Percentiles rank a stretch among this genome's conserved stretches.
Conservation (phyloP, 441 rosid species). For the Croton setiger region DNA sequence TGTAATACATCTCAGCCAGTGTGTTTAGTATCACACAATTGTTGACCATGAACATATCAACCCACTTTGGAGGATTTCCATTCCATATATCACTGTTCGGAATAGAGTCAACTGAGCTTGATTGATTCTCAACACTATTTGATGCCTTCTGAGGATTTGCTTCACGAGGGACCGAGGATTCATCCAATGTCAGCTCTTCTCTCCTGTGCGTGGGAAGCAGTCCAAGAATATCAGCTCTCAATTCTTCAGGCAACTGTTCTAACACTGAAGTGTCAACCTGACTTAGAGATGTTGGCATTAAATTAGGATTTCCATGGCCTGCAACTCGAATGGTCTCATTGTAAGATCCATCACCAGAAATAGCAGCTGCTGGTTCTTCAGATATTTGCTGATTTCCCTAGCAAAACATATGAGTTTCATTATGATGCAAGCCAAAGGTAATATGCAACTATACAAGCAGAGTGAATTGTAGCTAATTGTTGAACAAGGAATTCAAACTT, state of each 20-base stretch:
- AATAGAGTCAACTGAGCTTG: constrained; percentile 22
- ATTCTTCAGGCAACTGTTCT: constrained; percentile 77
- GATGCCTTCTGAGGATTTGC: constrained; percentile 34
- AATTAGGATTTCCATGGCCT: constrained; percentile 36
- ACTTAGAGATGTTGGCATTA: constrained; percentile 76
- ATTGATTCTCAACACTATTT: constrained; percentile 33
- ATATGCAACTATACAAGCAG: background rate
- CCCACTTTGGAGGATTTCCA: constrained; percentile 87
- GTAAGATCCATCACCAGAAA: constrained; percentile 31
- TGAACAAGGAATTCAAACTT: background rate
- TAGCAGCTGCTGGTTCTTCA: constrained; percentile 27
- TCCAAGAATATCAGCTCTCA: constrained; percentile 63
- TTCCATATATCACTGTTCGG: constrained; percentile 44
- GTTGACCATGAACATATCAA: constrained; percentile 56
- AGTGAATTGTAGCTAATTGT: background rate
- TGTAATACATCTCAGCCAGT: constrained; percentile 56
- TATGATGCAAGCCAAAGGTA: constrained; percentile 7
- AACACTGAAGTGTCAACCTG: constrained; percentile 76
- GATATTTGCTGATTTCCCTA: constrained; percentile 29
- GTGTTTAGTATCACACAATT: constrained; percentile 40
- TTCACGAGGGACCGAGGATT: constrained; percentile 25
- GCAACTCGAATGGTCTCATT: constrained; percentile 23
- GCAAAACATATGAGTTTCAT: constrained; percentile 15
- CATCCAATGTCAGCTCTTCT: constrained; percentile 36
- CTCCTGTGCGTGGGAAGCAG: constrained; percentile 56